A percentile compares a stretch with the other conserved stretches of the same genome.
Evolutionary conservation across 768 basidiomycete genomes (phyloP).

Genomic region (Boletus patriciae): DNA sequence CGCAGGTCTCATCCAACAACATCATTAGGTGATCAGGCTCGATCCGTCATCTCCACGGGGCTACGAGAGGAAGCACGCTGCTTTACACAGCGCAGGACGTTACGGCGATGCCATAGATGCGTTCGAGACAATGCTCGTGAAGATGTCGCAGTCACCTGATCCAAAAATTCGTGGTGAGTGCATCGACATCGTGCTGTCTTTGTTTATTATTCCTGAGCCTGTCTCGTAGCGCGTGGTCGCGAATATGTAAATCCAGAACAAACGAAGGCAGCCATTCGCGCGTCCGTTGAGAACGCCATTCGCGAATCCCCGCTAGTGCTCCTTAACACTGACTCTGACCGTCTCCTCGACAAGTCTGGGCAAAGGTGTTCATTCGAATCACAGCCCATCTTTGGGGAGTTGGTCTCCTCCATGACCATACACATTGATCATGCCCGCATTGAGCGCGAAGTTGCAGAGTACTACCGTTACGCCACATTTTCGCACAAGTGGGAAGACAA

Average conservation of each 20-base stretch:
- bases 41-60: too few species aligned
- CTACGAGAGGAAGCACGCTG: too few species aligned
- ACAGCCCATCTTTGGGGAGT: constrained; percentile 2
- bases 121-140: constrained; percentile 2
- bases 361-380: too few species aligned
- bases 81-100: too few species aligned
- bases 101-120: neutral
- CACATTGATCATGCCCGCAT: neutral
- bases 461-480: too few species aligned
- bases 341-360: too few species aligned
- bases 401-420: constrained; percentile 5
- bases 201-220: neutral
- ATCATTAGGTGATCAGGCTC: neutral
- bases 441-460: too few species aligned
- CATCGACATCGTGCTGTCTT: too few species aligned
- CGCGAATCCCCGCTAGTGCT: too few species aligned
- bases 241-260: neutral
- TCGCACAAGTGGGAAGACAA: too few species aligned
- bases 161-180: neutral
- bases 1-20: neutral
- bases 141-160: neutral
- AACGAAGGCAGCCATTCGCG: neutral
- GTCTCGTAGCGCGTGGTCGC: neutral
- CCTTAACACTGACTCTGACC: too few species aligned
- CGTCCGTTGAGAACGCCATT: neutral